A percentile compares a stretch with the other conserved stretches of the same genome.
Evolutionary conservation across 1,284 basidiomycete genomes (phyloP).

Genomic region (Malassezia cuniculi): DNA sequence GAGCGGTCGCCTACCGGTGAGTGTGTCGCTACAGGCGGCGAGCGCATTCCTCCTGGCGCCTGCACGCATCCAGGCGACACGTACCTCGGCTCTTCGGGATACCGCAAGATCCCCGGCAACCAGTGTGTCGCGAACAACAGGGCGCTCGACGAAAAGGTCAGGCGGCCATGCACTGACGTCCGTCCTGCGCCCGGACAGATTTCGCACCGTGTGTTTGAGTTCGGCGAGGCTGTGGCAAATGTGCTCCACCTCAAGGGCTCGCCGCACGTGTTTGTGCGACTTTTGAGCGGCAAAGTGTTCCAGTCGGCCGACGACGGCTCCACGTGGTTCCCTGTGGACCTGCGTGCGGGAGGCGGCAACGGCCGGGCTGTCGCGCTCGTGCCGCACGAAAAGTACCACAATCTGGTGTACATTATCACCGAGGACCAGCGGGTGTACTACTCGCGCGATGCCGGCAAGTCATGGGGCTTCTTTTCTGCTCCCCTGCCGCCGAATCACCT

Average conservation of each 20-base stretch:
- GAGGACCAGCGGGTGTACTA: constrained; percentile 56
- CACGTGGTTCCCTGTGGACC: constrained; percentile 53
- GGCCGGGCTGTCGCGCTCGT: constrained; percentile 71
- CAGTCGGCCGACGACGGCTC: constrained; percentile 90
- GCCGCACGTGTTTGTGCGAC: constrained; percentile 69
- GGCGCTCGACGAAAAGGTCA: constrained; percentile 58
- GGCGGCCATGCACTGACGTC: constrained; percentile 59
- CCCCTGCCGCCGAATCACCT: constrained; percentile 68
- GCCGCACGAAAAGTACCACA: constrained; percentile 64
- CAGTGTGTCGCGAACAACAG: constrained; percentile 55
- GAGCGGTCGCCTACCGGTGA: constrained; percentile 55
- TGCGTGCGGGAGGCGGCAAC: too few relatives aligned
- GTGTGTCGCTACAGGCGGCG: constrained; percentile 70
- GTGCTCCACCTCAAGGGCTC: constrained; percentile 61
- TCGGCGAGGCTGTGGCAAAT: constrained; percentile 59
- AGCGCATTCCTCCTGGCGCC: constrained; percentile 65
- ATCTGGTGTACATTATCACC: constrained; percentile 82
- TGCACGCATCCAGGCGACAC: constrained; percentile 54
- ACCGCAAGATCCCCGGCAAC: constrained; percentile 81
- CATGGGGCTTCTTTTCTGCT: constrained; percentile 56
- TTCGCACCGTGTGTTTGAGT: constrained; percentile 52
- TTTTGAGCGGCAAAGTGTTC: constrained; percentile 67
- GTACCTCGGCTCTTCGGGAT: constrained; percentile 81
- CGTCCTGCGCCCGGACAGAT: constrained; percentile 45
- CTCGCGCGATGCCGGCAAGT: constrained; percentile 63